phyloP scores from a whole-genome alignment of 148 eudicot species.

The Fagopyrum esculentum region DNA sequence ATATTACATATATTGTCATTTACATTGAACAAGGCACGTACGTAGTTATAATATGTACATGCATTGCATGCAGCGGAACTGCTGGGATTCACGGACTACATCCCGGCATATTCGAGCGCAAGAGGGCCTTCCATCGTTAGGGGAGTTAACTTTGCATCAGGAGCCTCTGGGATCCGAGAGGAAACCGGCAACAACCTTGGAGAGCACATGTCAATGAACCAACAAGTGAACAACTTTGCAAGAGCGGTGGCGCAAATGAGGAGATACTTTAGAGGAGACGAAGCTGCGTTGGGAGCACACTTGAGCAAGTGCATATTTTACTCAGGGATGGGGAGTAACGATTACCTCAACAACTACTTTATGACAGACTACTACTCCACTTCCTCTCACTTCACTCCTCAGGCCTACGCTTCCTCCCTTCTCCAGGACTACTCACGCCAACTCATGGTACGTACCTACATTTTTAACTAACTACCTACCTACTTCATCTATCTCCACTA shows the following conservation, averaged over 20 bases:
- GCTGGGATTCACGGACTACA: conserved; percentile 55
- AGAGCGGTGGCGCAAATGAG: conserved; percentile 43
- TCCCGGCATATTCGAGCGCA: conserved; percentile 52
- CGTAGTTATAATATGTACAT: neutral
- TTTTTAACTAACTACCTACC: neutral
- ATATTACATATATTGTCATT: neutral
- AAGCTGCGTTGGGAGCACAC: conserved; percentile 27
- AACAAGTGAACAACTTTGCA: conserved; percentile 57
- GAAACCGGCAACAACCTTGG: conserved; percentile 88
- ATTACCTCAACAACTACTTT: conserved; percentile 90
- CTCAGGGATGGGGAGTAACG: conserved; percentile 82
- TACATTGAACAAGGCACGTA: too few species aligned
- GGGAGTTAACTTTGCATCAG: conserved; percentile 78
- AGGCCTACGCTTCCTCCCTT: conserved; percentile 50
- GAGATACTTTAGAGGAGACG: conserved; percentile 47
- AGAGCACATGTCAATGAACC: conserved; percentile 57
- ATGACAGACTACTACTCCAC: conserved; percentile 55
- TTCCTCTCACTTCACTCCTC: conserved; percentile 43
- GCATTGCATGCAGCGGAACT: conserved; percentile 55
- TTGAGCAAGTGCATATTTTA: conserved; percentile 61
- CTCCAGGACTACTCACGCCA: conserved; percentile 62
- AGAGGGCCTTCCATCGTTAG: conserved; percentile 31
- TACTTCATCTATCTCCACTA: neutral
- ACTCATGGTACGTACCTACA: conserved; percentile 37
- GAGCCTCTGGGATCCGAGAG: conserved; percentile 80